Evolutionary conservation across 805 yeast genomes (phyloP).

Genomic region (Teunomyces gatunensis): DNA sequence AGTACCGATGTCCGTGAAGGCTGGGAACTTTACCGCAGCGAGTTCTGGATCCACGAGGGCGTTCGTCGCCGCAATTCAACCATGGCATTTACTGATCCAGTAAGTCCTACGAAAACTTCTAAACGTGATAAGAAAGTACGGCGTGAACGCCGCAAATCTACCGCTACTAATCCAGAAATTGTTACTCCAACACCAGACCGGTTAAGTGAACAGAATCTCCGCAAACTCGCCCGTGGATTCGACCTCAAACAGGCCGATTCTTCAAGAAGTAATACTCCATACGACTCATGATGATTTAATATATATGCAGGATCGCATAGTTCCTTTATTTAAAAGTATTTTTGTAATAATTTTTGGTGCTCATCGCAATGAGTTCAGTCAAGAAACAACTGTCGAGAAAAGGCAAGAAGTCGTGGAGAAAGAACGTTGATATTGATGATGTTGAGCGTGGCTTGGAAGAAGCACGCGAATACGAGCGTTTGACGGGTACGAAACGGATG

Average conservation of each 20-base stretch:
- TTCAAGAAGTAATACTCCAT: conserved; percentile 1
- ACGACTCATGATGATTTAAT: not conserved
- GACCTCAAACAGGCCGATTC: not conserved
- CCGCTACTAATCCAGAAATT: not conserved
- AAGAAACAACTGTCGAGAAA: conserved; percentile 78
- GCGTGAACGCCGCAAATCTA: not conserved
- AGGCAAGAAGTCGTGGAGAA: conserved; percentile 91
- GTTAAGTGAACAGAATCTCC: conserved; percentile 19
- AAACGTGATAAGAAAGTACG: conserved; percentile 9
- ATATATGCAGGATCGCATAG: not conserved
- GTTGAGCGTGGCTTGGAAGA: conserved; percentile 69
- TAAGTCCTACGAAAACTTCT: conserved; percentile 19
- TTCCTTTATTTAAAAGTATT: not conserved
- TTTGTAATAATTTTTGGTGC: not conserved
- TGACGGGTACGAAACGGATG: conserved; percentile 44
- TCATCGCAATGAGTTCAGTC: conserved; percentile 13
- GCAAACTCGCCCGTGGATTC: conserved; percentile 9
- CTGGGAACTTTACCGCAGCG: conserved; percentile 92
- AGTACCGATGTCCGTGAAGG: conserved; percentile 82
- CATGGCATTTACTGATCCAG: conserved; percentile 24
- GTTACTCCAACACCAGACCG: conserved; percentile 10
- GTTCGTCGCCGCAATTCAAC: conserved; percentile 49
- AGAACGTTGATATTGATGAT: conserved; percentile 84
- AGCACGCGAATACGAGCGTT: conserved; percentile 58
- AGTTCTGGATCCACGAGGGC: conserved; percentile 88